Evolutionary conservation across 1,284 basidiomycete genomes (phyloP).

Genomic region (Xanthoconium separans): DNA sequence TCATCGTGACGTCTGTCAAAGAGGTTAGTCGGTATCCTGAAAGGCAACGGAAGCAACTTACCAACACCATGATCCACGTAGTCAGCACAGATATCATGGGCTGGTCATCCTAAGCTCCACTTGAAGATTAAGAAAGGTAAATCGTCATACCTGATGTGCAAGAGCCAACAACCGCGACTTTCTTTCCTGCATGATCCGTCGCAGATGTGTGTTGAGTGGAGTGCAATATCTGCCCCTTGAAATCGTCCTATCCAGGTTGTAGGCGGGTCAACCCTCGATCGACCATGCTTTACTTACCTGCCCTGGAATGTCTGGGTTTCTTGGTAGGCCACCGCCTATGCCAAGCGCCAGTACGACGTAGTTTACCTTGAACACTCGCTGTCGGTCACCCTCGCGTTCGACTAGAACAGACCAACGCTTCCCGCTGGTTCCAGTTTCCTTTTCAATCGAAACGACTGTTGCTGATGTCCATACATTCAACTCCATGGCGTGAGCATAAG

Average conservation of each 20-base stretch:
- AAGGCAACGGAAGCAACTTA: constrained; percentile 1
- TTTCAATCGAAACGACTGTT: constrained; percentile 34
- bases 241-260: constrained; percentile 40
- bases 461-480: constrained; percentile 47
- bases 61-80: constrained; percentile 32
- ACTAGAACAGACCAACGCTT: constrained; percentile 43
- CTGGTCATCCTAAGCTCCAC: constrained; percentile 16
- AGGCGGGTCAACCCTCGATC: constrained; percentile 13
- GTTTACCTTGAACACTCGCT: constrained; percentile 37
- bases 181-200: constrained; percentile 53
- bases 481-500: constrained; percentile 45
- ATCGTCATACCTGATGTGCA: constrained; percentile 51
- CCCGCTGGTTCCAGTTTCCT: constrained; percentile 27
- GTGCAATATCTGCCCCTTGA: constrained; percentile 56
- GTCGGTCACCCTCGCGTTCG: constrained; percentile 29
- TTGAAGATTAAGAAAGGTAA: not conserved
- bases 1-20: constrained; percentile 56
- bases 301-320: constrained; percentile 39
- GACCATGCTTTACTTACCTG: constrained; percentile 8
- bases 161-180: constrained; percentile 59
- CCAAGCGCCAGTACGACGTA: constrained; percentile 45
- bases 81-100: constrained; percentile 31
- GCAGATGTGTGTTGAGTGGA: constrained; percentile 52
- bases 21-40: not conserved
- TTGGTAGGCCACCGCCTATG: constrained; percentile 39